Percentiles rank a stretch among this genome's conserved stretches.
Conservation (phyloP, 495 filamentous ascomycete genomes). For the Lepidopterella palustris region DNA sequence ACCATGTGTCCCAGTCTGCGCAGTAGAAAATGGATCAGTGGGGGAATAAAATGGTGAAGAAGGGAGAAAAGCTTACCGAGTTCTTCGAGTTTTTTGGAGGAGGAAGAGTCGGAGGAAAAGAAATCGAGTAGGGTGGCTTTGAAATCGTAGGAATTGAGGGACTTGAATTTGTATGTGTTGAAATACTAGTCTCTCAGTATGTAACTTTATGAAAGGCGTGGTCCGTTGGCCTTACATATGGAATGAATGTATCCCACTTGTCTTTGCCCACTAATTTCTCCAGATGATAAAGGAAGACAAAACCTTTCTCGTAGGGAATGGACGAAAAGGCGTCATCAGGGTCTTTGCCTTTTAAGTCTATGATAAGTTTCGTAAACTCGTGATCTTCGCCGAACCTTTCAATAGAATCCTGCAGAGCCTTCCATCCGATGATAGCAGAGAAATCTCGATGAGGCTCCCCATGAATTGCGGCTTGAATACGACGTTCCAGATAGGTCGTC, state of each 20-base stretch:
- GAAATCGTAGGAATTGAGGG: conserved; percentile 88
- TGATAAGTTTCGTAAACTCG: conserved; percentile 85
- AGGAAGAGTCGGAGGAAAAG: conserved; percentile 61
- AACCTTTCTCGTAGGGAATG: conserved; percentile 76
- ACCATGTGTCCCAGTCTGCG: conserved; percentile 82
- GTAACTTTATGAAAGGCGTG: not conserved
- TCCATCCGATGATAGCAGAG: conserved; percentile 79
- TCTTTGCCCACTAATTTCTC: conserved; percentile 78
- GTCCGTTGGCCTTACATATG: conserved; percentile 48
- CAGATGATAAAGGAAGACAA: conserved; percentile 73
- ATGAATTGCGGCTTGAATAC: conserved; percentile 62
- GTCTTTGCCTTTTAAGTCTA: conserved; percentile 80
- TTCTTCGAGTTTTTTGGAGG: conserved; percentile 57
- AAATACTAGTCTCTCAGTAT: conserved; percentile 58
- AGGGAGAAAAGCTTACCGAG: conserved; percentile 1
- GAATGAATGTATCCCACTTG: conserved; percentile 89
- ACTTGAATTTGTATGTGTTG: conserved; percentile 67
- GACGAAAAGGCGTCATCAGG: conserved; percentile 92
- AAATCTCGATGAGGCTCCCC: conserved; percentile 84
- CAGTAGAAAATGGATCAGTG: not conserved
- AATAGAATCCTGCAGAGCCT: conserved; percentile 65
- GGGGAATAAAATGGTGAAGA: not conserved
- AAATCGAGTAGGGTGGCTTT: conserved; percentile 79
- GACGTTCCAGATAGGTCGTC: conserved; percentile 88
- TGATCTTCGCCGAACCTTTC: conserved; percentile 70